Conservation (phyloP, 768 basidiomycete genomes). For the Favolaschia claudopus region DNA sequence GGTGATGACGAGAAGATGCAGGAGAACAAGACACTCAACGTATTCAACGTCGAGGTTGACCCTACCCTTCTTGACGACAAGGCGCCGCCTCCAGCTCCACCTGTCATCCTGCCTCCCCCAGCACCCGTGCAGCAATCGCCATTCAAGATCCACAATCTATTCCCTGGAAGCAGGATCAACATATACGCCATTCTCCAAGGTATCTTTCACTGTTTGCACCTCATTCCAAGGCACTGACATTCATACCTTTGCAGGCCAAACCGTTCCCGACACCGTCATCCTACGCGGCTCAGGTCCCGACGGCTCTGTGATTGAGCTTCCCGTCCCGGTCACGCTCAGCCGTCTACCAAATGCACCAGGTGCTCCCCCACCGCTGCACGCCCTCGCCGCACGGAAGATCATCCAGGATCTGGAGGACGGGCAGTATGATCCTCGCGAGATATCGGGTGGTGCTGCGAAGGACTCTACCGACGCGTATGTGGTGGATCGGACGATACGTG, state of each 20-base stretch:
- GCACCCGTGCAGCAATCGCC: constrained; percentile 7
- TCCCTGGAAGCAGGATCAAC: background rate
- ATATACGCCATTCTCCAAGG: constrained; percentile 6
- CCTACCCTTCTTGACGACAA: background rate
- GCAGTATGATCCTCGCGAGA: no score
- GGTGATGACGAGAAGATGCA: background rate
- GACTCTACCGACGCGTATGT: no score
- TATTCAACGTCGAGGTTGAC: background rate
- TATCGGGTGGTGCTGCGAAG: no score
- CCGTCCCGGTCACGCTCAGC: background rate
- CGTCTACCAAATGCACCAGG: constrained; percentile 1
- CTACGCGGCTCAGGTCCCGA: background rate
- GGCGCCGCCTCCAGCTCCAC: background rate
- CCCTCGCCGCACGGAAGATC: constrained; percentile 4
- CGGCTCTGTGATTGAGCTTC: constrained; percentile 1
- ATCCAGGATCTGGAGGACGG: constrained; percentile 14
- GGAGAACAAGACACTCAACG: background rate
- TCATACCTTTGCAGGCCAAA: background rate
- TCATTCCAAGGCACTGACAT: background rate
- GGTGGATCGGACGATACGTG: no score
- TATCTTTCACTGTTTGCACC: background rate
- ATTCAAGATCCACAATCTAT: background rate
- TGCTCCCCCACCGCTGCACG: background rate
- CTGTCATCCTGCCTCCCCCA: background rate
- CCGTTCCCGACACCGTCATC: constrained; percentile 4